phyloP scores from a whole-genome alignment of 345 rosid species.

The Pistacia atlantica region DNA sequence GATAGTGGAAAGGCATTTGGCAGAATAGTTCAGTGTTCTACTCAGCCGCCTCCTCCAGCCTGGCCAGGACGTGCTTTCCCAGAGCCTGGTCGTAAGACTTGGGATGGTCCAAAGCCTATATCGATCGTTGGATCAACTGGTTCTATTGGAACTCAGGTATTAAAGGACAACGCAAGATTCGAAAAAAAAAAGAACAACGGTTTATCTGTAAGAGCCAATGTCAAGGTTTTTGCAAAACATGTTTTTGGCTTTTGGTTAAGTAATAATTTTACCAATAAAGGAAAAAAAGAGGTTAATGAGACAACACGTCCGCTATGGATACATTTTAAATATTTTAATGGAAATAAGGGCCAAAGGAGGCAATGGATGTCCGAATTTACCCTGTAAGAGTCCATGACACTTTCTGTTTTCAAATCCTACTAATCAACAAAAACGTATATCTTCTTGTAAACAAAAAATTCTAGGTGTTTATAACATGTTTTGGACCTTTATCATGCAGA shows the following conservation, averaged over 20 bases:
- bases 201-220: not conserved
- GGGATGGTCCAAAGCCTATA: conserved; percentile 95
- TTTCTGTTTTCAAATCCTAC: not conserved
- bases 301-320: no score
- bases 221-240: not conserved
- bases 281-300: not conserved
- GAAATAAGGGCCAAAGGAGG: not conserved
- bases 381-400: not conserved
- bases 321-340: no score
- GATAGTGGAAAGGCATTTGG: conserved; percentile 40
- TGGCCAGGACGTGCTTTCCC: conserved; percentile 94
- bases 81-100: conserved; percentile 60
- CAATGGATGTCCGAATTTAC: not conserved
- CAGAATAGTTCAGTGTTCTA: conserved; percentile 68
- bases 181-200: not conserved
- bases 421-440: not conserved
- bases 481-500: conserved; percentile 42
- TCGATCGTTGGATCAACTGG: conserved; percentile 96
- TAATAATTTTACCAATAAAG: not conserved
- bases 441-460: not conserved
- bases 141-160: conserved; percentile 98
- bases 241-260: not conserved
- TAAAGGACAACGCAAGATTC: not conserved
- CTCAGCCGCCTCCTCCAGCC: conserved; percentile 75
- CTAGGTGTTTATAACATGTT: not conserved